phyloP scores from a whole-genome alignment of 768 basidiomycete genomes.

The Xerocomellus dryophilus region DNA sequence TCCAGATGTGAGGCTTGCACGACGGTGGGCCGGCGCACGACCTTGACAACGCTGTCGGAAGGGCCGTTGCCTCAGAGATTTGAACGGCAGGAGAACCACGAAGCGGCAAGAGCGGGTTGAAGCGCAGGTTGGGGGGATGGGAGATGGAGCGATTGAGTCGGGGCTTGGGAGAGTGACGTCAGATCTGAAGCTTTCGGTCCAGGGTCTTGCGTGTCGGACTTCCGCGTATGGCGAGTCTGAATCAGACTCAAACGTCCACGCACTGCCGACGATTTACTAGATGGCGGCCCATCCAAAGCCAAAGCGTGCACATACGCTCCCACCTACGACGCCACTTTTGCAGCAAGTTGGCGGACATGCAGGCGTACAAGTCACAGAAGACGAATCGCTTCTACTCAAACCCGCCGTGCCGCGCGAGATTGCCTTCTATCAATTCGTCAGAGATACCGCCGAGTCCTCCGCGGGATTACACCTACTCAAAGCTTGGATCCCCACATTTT shows the following conservation, averaged over 20 bases:
- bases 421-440: constrained; percentile 63
- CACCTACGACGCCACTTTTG: constrained; percentile 36
- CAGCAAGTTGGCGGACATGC: constrained; percentile 82
- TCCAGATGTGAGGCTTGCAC: too few species aligned
- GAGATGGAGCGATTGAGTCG: too few species aligned
- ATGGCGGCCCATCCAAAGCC: constrained; percentile 9
- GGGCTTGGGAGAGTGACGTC: too few species aligned
- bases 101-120: too few species aligned
- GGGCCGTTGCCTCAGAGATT: too few species aligned
- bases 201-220: too few species aligned
- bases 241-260: neutral
- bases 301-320: constrained; percentile 18
- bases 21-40: too few species aligned
- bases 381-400: constrained; percentile 81
- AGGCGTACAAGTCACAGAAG: constrained; percentile 66
- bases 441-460: constrained; percentile 30
- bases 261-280: neutral
- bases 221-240: too few species aligned
- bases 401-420: constrained; percentile 62
- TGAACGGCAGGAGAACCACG: too few species aligned
- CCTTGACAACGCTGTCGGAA: too few species aligned
- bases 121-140: too few species aligned
- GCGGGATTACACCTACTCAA: constrained; percentile 33
- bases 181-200: too few species aligned
- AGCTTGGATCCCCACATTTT: constrained; percentile 69